Conservation (phyloP, 2,329 filamentous ascomycete species). For the Apiospora rasikravindrae region DNA sequence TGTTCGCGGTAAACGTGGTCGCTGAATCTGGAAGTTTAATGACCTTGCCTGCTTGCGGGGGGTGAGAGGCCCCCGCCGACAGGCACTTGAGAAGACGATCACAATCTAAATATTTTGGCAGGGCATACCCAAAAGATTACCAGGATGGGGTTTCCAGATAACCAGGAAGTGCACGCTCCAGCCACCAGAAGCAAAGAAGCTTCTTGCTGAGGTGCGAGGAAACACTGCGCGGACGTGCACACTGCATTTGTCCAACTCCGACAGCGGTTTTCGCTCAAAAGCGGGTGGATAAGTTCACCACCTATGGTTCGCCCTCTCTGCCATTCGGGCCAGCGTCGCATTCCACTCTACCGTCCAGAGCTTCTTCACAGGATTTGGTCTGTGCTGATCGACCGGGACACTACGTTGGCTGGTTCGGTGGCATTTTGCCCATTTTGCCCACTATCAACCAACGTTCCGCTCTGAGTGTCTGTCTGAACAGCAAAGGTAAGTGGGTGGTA, state of each 20-base stretch:
- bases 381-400: constrained; percentile 15
- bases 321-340: background rate
- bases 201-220: background rate
- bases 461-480: background rate
- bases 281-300: background rate
- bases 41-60: constrained; percentile 10
- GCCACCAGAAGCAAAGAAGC: background rate
- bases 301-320: background rate
- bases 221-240: background rate
- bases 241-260: background rate
- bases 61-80: background rate
- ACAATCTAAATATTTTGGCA: background rate
- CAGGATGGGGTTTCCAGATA: background rate
- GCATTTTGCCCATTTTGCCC: background rate
- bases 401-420: constrained; percentile 1
- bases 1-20: constrained; percentile 16
- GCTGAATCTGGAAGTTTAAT: constrained; percentile 17
- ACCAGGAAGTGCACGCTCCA: background rate
- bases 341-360: background rate
- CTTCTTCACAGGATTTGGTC: constrained; percentile 1
- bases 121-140: background rate
- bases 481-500: background rate
- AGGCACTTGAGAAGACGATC: constrained; percentile 1
- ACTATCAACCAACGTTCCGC: background rate
- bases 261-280: background rate